phyloP scores from a whole-genome alignment of 805 yeast genomes.

The Wickerhamiella shivajii region DNA sequence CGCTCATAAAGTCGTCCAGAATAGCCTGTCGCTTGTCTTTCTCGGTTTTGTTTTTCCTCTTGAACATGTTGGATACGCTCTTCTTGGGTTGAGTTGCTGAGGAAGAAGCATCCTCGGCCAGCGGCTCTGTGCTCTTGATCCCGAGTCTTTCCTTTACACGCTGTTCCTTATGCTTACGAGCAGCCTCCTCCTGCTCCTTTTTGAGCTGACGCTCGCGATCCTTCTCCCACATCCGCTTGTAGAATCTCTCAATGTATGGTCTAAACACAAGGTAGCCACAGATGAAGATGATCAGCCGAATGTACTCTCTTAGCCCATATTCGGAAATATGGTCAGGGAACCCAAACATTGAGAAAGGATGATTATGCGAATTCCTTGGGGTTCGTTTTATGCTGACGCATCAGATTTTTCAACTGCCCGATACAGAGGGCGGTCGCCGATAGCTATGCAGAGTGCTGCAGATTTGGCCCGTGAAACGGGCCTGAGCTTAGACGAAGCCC shows the following conservation, averaged over 20 bases:
- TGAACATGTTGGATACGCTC: constrained; percentile 10
- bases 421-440: no score
- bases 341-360: constrained; percentile 20
- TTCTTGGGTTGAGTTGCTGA: constrained; percentile 8
- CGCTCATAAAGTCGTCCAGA: constrained; percentile 21
- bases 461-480: constrained; percentile 6
- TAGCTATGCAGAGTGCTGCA: no score
- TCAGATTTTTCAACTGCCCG: no score
- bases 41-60: constrained; percentile 11
- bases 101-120: constrained; percentile 7
- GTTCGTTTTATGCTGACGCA: no score
- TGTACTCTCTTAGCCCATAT: constrained; percentile 20
- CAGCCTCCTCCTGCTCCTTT: constrained; percentile 18
- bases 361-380: no score
- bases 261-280: constrained; percentile 21
- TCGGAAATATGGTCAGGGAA: constrained; percentile 21
- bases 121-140: constrained; percentile 7
- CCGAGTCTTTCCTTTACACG: constrained; percentile 19
- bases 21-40: constrained; percentile 10
- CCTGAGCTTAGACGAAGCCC: constrained; percentile 5
- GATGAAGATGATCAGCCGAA: constrained; percentile 21
- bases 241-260: constrained; percentile 20
- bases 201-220: constrained; percentile 16
- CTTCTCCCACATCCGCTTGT: constrained; percentile 18
- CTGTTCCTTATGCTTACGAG: constrained; percentile 17